Base-by-base conservation (phyloP, 2,329 filamentous ascomycete genomes). In the Leptographium wingfieldii region DNA sequence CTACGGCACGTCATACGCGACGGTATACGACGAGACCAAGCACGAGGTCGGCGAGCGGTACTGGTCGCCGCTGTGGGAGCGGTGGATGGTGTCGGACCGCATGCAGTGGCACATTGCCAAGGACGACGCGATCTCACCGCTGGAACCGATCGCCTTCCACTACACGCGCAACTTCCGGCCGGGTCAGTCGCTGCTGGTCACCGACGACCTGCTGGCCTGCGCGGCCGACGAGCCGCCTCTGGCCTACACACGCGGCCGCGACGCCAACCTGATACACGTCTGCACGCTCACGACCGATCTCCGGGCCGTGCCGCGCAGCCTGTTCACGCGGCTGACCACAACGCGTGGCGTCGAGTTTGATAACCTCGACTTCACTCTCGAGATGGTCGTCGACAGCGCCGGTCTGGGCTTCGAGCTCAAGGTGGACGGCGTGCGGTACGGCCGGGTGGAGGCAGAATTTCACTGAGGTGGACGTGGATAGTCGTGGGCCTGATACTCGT, bases 71-170 rank as follows among this genome's bases (percentile, higher is more conserved):
- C 70, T 91, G 29, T 90, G 87, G 87, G 87, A 91, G 73, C 73
- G 87, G 56, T 91, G 86, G 87, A 91, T 90, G 87, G 87, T 92
- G 7, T 84, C 81, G 54, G 86, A 92, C 70, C 79, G 88, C 55
- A 91, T 92, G 87, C 86, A 90, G 72, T 92, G 88, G 88, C 87
- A 91, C 71, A 89, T 91, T 69, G 82, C 84, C 63, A 90, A 90
- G 80, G 87, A 86, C 61, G 87, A 90, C 65, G 81, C 87, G 46
- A 80, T 92, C 46, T 90, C 86, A 9, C 85, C 88, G n/a, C 75
- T 83, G 0, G 78, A 81, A 1, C 88, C 88, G 0, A 86, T 92
- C 61, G 87, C 86, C 2, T 92, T 92, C 73, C 88, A 92, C 75
- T 92, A 92, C 73, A 92, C 88, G 3, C 85, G 88, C 63, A 92